Evolutionary conservation across 164 flowering plant genomes (phyloP), one percentile per base, ranked within the genome.

Genomic region (Aristolochia fimbriata): DNA sequence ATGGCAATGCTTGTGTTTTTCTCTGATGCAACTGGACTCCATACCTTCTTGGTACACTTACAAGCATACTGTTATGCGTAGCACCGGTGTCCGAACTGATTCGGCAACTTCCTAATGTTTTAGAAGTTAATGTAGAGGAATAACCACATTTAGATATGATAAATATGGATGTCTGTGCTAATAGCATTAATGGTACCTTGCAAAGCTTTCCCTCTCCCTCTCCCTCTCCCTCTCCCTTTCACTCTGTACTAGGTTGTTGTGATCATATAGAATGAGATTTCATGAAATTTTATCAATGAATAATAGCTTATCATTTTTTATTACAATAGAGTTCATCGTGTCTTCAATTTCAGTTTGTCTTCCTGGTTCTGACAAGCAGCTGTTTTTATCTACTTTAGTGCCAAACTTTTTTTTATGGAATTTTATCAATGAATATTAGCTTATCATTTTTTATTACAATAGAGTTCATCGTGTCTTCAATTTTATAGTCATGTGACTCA

Each of bases 201-300:
- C 2, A 4, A 13, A 13, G 4, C 6, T 54, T 22, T 54, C 6
- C 4, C 10, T 54, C 21, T n/a, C 57, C 19, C 57, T 54, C 21
- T 54, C 57, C 19, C 57, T 54, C 57, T 54, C 57, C 19, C 57
- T 54, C 57, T 5, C 3, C n/a, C n/a, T n/a, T n/a, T n/a, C n/a
- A n/a, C n/a, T n/a, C n/a, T n/a, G n/a, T n/a, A n/a, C n/a, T n/a
- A n/a, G n/a, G n/a, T n/a, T n/a, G n/a, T n/a, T n/a, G 30, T 27
- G 30, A 27, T 27, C 30, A 27, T 27, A 27, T 5, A 5, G 30
- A 27, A 27, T 27, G 30, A n/a, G n/a, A n/a, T 55, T 55, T 27
- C 12, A 20, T 24, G 17, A 0, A 49, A 17, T 15, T 4, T 17
- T 49, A 4, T 49, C 52, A 17, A 3, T 37, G 8, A 7, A 37